Evolutionary conservation across 768 basidiomycete genomes (phyloP), one percentile per base, ranked within the genome.

Genomic region (Myochromella boudieri): DNA sequence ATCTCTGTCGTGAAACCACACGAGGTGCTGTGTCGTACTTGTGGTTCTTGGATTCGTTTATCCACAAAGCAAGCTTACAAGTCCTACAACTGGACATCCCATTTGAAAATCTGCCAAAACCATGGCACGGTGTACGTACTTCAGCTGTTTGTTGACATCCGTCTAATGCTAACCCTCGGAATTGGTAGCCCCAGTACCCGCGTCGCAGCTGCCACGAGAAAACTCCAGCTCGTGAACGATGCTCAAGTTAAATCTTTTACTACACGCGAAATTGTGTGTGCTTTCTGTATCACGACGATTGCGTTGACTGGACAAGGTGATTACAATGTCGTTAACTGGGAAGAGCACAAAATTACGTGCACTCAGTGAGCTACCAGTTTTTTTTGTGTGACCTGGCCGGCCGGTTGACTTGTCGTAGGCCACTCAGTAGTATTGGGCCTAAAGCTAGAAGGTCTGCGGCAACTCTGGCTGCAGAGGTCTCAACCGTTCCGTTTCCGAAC

Each of bases 161-260:
- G 7, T 17, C 14, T 22, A 37, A 32, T 34, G 15, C 18, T 18
- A 41, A 52, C 38, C 40, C 21, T 28, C 42, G 20, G 29, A 15
- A 32, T 27, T 22, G 42, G 51, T 42, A 81, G 80, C 41, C 83
- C 82, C 5, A 76, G 74, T 53, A 77, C 75, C 46, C 75, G 81
- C 24, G 78, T 85, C 28, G 78, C 82, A 6, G 74, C 78, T 14
- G 77, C 81, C 12, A 80, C 85, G 52, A 73, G 85, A 47, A 83
- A 80, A 63, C 63, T 86, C 27, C 64, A 67, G 43, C 63, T 88
- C 48, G 70, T 85, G 25, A 87, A 85, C 52, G 86, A 88, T 60
- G 56, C 77, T 20, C 80, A 82, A 54, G 84, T 72, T 33, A 78
- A 75, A 61, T 56, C 60, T 0, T 82, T 77, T 57, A 67, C 74